phyloP scores from a whole-genome alignment of 139 green algal genomes.

The Chlamydomonas sp. region DNA sequence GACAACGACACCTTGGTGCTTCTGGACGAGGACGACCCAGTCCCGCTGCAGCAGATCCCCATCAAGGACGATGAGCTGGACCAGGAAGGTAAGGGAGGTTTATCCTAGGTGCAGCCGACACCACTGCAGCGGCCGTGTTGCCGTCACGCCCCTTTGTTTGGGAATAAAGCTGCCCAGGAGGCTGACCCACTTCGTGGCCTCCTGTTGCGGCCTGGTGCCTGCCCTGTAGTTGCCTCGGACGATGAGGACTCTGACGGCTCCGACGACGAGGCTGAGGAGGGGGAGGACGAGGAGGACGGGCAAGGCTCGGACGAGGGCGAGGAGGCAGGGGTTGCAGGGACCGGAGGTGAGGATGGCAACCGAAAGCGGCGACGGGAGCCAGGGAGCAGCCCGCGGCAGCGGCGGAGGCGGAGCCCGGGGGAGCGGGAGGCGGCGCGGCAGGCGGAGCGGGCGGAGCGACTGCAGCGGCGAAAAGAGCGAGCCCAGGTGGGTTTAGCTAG shows the following conservation, averaged over 20 bases:
- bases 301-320: constrained; percentile 4
- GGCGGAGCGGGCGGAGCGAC: neutral
- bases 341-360: neutral
- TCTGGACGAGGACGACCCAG: constrained; percentile 64
- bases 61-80: constrained; percentile 21
- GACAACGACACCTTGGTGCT: constrained; percentile 52
- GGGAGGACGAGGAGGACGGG: neutral
- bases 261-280: neutral
- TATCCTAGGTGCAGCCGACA: neutral
- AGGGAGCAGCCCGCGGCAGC: neutral
- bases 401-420: neutral
- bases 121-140: neutral
- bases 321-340: neutral
- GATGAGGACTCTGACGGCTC: constrained; percentile 4
- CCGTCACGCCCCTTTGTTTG: neutral
- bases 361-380: constrained; percentile 6
- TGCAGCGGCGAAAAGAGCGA: neutral
- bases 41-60: constrained; percentile 36
- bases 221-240: neutral
- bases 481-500: too few relatives aligned
- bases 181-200: too few relatives aligned
- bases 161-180: neutral
- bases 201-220: too few relatives aligned
- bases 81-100: neutral
- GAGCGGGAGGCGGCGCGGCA: neutral